Base-by-base conservation (phyloP, 2,329 filamentous ascomycete genomes). In the Alternaria angustiovoidea region DNA sequence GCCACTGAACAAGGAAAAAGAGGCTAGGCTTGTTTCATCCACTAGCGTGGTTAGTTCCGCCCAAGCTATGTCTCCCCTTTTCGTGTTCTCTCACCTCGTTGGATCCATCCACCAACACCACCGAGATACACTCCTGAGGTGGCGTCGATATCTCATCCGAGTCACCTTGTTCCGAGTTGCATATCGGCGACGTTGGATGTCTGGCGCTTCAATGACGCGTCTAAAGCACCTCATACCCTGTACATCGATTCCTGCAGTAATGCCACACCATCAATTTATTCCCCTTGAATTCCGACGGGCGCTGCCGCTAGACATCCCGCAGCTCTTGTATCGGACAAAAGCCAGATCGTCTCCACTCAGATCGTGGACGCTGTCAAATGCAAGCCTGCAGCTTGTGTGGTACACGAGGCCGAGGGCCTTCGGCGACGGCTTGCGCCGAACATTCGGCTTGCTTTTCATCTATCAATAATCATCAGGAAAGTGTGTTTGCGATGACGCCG, bases 1-100 rank as follows among this genome's bases (percentile, higher is more conserved):
- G 39, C 30, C 34, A 48, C 26, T 36, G 44, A 38, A 22, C 41
- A 49, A 34, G 44, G 36, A 63, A 61, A 49, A 57, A 57, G 18
- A 48, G 38, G 51, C 57, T 63, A 63, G 39, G 18, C 53, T 39
- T 30, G 9, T 54, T 64, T 51, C 43, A 39, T 30, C 46, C 55
- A 53, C 58, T 62, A 64, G 55, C 52, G 56, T 52, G 52, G 52
- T 48, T 61, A 32, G 34, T 57, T 39, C 57, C 53, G 57, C 39
- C 26, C 24, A 12, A 16, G 34, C 28, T 32, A 38, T 43, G 20
- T 41, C 14, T 34, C 18, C 32, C n/a, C 47, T 18, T 20, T 30
- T 22, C 49, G 11, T 36, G 32, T 20, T 32, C 38, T 46, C 44
- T 26, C 54, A 56, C 24, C 48, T 62, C 32, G 34, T 41, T 34